Base-by-base conservation (phyloP, 106 monocot genomes). In the Alisma plantagoaquatica region DNA sequence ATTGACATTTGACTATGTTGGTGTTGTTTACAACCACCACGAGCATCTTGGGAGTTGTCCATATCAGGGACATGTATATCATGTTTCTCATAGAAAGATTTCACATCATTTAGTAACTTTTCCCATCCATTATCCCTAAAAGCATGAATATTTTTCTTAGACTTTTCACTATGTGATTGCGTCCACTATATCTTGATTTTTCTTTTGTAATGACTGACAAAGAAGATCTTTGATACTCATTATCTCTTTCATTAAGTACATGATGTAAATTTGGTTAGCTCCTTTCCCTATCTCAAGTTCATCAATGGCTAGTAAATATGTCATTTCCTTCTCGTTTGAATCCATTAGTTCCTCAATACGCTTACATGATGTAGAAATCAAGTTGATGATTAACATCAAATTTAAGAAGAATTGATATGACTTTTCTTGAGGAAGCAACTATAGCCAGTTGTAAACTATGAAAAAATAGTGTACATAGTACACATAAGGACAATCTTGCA, bases 371-470 rank as follows among this genome's bases (percentile, higher is more conserved):
- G 29, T 12, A 53, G 28, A 6, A 29, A 53, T 28, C 2, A 30
- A 15, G 30, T 53, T 53, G 28, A 53, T 29, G 11, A 53, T 27
- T 29, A 29, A 53, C n/a, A 17, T 17, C 16, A 10, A 53, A 6
- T 38, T 38, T 6, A 14, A 38, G 35, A 56, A 31, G 33, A 38
- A 38, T 22, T 29, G 18, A 11, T 31, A 56, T 15, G 5, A 56
- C 35, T 56, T 56, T 9, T 38, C 27, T 56, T 3, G 56, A 35
- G 5, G 56, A 18, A 20, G 33, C 8, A 35, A 56, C 56, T 35
- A 56, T 22, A 14, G 56, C 19, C 2, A 35, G 20, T 20, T 56
- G 33, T 31, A 56, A 35, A 2, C 35, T 26, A 35, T 56, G 23
- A 22, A 31, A 22, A 56, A 56, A 20, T 20, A 56, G 38, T 35